Conservation (phyloP, 345 rosid genomes). For the Brassica carinata region DNA sequence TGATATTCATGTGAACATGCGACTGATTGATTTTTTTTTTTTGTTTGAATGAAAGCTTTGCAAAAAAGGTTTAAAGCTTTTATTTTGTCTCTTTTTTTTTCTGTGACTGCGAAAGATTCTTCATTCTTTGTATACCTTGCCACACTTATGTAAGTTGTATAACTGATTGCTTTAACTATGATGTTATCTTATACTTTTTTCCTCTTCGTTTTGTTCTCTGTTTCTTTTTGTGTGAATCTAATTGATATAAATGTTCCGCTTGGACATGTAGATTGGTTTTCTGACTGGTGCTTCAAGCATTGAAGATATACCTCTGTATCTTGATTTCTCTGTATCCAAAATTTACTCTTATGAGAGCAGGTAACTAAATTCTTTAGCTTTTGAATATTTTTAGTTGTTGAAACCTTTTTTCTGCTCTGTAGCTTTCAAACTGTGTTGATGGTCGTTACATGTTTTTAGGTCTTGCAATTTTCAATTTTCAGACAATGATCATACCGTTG, state of each 20-base stretch:
- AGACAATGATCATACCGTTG: conserved; percentile 55
- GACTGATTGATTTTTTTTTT: conserved; percentile 33
- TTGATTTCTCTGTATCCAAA: conserved; percentile 32
- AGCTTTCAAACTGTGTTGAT: not conserved
- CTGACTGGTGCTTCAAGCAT: conserved; percentile 3
- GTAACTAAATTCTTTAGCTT: conserved; percentile 37
- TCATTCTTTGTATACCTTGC: conserved; percentile 24
- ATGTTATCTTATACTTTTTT: conserved; percentile 29
- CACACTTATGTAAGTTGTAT: conserved; percentile 15
- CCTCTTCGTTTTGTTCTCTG: conserved; percentile 16
- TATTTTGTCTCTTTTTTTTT: conserved; percentile 45
- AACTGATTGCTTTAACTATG: conserved; percentile 1
- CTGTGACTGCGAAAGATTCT: conserved; percentile 44
- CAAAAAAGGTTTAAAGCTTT: conserved; percentile 46
- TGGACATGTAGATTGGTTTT: conserved; percentile 1
- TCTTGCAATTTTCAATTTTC: conserved; percentile 7
- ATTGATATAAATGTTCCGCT: not conserved
- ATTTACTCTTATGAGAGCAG: conserved; percentile 54
- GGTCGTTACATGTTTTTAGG: not conserved
- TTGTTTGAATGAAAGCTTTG: conserved; percentile 44
- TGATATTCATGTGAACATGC: conserved; percentile 8
- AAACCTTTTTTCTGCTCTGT: conserved; percentile 1
- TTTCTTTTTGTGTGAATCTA: not conserved
- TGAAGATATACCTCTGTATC: conserved; percentile 37
- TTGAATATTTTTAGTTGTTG: not conserved